phyloP scores from a whole-genome alignment of 257 asterid species.

The Datura wrightii region DNA sequence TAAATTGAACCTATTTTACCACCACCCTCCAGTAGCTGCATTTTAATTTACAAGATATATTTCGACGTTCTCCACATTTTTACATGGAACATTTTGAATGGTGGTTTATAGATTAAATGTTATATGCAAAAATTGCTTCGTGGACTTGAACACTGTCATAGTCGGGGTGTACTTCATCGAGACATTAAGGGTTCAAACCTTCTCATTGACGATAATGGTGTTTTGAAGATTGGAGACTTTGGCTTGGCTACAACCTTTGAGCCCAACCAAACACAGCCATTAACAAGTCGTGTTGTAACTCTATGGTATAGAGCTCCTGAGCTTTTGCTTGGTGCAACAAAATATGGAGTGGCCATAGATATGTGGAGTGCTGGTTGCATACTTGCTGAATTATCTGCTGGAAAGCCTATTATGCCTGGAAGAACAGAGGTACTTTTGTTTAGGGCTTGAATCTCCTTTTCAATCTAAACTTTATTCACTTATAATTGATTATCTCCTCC shows the following conservation, averaged over 20 bases:
- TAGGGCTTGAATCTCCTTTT: neutral
- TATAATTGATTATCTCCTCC: slow-evolving; percentile 3
- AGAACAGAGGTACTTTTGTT: slow-evolving; percentile 76
- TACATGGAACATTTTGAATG: neutral
- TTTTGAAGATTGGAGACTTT: slow-evolving; percentile 77
- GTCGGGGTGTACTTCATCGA: slow-evolving; percentile 81
- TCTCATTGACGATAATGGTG: slow-evolving; percentile 71
- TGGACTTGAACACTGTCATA: slow-evolving; percentile 90
- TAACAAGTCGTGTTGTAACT: slow-evolving; percentile 93
- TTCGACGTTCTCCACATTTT: neutral
- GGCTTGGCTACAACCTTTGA: slow-evolving; percentile 73
- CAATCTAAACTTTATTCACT: neutral
- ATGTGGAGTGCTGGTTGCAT: slow-evolving; percentile 96
- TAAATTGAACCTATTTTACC: neutral
- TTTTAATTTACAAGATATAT: neutral
- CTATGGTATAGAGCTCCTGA: slow-evolving; percentile 98
- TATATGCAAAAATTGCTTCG: slow-evolving; percentile 72
- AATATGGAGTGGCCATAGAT: slow-evolving; percentile 80
- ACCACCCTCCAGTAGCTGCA: neutral
- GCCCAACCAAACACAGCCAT: slow-evolving; percentile 64
- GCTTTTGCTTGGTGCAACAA: slow-evolving; percentile 83
- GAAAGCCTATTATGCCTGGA: slow-evolving; percentile 96
- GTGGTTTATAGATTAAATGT: slow-evolving; percentile 65
- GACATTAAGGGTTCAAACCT: slow-evolving; percentile 95
- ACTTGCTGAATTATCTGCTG: slow-evolving; percentile 80